Evolutionary conservation across 257 asterid genomes (phyloP), one percentile per base, ranked within the genome.

Genomic region (Salvia rosmarinus): DNA sequence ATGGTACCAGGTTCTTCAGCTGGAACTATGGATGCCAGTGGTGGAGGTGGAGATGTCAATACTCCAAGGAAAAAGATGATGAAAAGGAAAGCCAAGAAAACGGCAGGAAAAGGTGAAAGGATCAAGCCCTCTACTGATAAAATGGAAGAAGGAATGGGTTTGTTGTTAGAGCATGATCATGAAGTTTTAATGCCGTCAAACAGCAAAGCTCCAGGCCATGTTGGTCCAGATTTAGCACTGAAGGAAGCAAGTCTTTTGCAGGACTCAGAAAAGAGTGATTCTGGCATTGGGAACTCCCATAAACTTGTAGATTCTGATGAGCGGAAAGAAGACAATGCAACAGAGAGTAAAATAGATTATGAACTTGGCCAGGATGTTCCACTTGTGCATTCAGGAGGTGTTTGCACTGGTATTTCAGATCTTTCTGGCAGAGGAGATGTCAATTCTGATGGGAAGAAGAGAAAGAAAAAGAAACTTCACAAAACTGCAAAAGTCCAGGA

Each of bases 401-500:
- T 72, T 67, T 12, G 50, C 4, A 30, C 28, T 77, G 70, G 75
- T 40, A 77, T 66, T 59, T 70, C 70, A 49, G 55, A 68, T 77
- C 43, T 56, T 70, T 76, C 82, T 14, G 72, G 80, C 21, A 49
- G 35, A 6, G 81, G 69, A 68, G 70, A 66, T 67, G 78, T 68
- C 65, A 51, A 79, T 59, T 49, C 82, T 62, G 67, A 49, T 79
- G 81, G 78, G 68, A 81, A 6, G 17, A 76, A 75, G 81, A 71
- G 64, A 77, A 86, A 77, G 81, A 87, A 71, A 80, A 84, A 64
- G 80, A 79, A 66, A 79, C 21, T 25, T 35, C 68, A 39, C 80
- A 76, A 75, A 71, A 58, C 67, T 67, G 78, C 70, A 43, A 44
- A 65, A 49, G 43, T 71, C 43, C 84, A 63, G 81, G 81, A 72